Base-by-base conservation (phyloP, 352 stramenopile genomes). In the Phytophthora meadii region DNA sequence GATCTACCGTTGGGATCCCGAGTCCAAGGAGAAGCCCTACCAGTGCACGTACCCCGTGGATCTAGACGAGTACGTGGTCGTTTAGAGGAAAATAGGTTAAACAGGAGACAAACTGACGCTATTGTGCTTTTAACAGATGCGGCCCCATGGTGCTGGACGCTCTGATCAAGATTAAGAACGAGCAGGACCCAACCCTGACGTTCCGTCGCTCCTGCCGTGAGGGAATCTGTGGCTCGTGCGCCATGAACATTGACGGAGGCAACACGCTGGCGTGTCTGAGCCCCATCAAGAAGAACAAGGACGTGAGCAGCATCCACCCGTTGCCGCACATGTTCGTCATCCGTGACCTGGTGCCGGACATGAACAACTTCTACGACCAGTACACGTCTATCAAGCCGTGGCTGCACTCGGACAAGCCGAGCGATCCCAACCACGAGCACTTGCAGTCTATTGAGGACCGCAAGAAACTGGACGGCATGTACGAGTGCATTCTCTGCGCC, bases 151-250 rank as follows among this genome's bases (percentile, higher is more conserved):
- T 99, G 42, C 80, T 99, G 48, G 98, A 99, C 74, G 98, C 97
- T n/a, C 79, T 99, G 17, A 87, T 99, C 60, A 99, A 99, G 84
- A 99, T 99, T 72, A 99, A 99, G 87, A 98, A 98, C 73, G 97
- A 99, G 66, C 93, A 99, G 83, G 97, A 99, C 86, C 94, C 97
- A 5, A 99, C 97, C 42, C 81, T 99, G 15, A 99, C 98, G 44
- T 99, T 99, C 82, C 95, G 98, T 40, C 89, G 98, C 34, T 99
- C 95, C 28, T 99, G 98, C 77, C 96, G 98, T 63, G 98, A 99
- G 78, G 98, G 97, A 24, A 99, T 99, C 74, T 99, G 98, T 65
- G 98, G 98, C 63, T 99, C 94, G 22, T 99, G 98, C 72, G 97
- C 98, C 70, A 99, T 99, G 98, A 99, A 99, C 82, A 99, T 99